Conservation (phyloP, 257 asterid species). For the Coffea eugenioides region DNA sequence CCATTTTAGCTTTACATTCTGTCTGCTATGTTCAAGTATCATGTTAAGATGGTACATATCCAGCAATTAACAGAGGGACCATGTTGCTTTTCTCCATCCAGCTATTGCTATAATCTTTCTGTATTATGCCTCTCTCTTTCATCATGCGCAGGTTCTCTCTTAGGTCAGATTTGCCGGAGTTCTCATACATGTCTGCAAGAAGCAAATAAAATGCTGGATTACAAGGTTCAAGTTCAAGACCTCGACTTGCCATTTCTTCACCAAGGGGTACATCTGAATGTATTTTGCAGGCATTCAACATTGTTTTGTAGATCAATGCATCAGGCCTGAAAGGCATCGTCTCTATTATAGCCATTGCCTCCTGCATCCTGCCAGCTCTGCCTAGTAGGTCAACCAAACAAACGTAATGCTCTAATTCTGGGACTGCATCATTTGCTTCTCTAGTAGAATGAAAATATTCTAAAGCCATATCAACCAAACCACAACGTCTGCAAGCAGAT, state of each 20-base stretch:
- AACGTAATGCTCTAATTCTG: background rate
- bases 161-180: background rate
- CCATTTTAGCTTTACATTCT: background rate
- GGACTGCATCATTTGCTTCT: background rate
- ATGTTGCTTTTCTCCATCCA: background rate
- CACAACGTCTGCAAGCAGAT: background rate
- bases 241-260: background rate
- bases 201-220: background rate
- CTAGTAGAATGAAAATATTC: background rate
- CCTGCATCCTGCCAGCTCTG: background rate
- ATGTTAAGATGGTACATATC: background rate
- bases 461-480: background rate
- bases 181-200: background rate
- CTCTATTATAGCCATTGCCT: background rate
- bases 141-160: background rate
- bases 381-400: background rate
- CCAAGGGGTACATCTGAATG: background rate
- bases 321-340: background rate
- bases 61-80: background rate
- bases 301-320: background rate
- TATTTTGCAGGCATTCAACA: background rate
- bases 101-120: background rate
- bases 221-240: background rate
- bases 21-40: background rate
- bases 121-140: background rate